phyloP scores from a whole-genome alignment of 2,329 filamentous ascomycete genomes.

The Gnomoniopsis sp. region DNA sequence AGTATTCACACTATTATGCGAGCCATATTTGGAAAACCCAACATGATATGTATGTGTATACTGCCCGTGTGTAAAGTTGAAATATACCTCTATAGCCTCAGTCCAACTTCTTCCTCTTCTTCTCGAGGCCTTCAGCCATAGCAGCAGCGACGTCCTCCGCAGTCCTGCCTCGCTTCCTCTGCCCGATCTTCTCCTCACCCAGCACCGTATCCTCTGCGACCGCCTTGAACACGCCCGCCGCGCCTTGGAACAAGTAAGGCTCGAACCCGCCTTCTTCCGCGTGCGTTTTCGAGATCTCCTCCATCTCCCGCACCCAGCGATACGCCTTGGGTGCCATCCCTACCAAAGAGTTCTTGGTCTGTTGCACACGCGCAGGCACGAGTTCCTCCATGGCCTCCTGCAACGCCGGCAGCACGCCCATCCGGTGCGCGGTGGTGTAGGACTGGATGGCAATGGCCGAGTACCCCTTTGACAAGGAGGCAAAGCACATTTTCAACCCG shows the following conservation, averaged over 20 bases:
- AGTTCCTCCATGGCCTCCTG: constrained; percentile 50
- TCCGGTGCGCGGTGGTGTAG: constrained; percentile 62
- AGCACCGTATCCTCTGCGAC: constrained; percentile 61
- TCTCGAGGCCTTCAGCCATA: constrained; percentile 41
- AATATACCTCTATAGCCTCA: not conserved
- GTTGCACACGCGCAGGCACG: constrained; percentile 42
- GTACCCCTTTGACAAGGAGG: constrained; percentile 59
- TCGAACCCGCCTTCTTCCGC: constrained; percentile 61
- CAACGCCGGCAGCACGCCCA: constrained; percentile 61
- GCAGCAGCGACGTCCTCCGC: constrained; percentile 51
- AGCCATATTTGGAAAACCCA: not conserved
- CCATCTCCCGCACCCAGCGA: constrained; percentile 75
- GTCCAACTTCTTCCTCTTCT: constrained; percentile 22
- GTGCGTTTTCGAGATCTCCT: constrained; percentile 68
- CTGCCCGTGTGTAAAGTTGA: not conserved
- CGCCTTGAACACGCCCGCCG: constrained; percentile 58
- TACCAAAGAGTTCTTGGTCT: constrained; percentile 42
- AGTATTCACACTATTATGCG: no score
- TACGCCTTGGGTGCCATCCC: constrained; percentile 72
- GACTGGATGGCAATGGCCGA: constrained; percentile 67
- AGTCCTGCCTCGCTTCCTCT: constrained; percentile 17
- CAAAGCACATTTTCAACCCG: constrained; percentile 66
- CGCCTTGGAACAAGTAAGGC: constrained; percentile 52
- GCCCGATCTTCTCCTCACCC: constrained; percentile 33
- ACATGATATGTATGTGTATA: no score